Base-by-base conservation (phyloP, 768 basidiomycete genomes). In the Boletus rubroflammeus region DNA sequence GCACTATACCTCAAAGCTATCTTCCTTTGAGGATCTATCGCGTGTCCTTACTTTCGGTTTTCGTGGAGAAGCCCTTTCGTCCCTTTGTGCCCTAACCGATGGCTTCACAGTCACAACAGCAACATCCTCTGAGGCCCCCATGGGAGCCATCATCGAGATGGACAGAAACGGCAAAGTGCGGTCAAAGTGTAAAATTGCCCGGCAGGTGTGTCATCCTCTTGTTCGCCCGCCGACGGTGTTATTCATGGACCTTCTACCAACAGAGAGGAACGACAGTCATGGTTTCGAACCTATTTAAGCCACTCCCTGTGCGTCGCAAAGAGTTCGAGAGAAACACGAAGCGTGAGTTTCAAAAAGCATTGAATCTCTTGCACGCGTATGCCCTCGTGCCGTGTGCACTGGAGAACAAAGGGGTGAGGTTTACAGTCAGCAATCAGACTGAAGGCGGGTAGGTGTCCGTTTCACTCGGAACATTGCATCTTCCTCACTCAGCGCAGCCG, bases 41-140 rank as follows among this genome's bases (percentile, higher is more conserved):
- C 73, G 78, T 0, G 82, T 98, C 10, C 72, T 73, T 6, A 93
- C 93, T 0, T 97, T 98, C 68, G 96, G 96, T 0, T 99, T 98
- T 66, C 82, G 97, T 35, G 97, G 97, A 15, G 97, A 99, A 72
- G 97, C 97, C 0, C 76, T 99, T 0, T 93, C 93, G 7, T 94
- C 96, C 3, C 78, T 99, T 0, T 99, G 95, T 65, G 91, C 91
- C 1, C 72, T 97, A 1, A 81, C 84, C 47, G 85, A 89, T 50
- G 71, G 75, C 3, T 80, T 98, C 11, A 76, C 74, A 0, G 77
- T 98, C 45, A 79, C 79, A 1, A 98, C 96, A 0, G 79, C 90
- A 3, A 93, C 90, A 0, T 75, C 77, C 19, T 69, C 75, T 8
- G 84, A 83, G 3, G 80, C 86, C 1, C 93, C 94, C 0, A 83